Conservation (phyloP, 148 eudicot genomes). For the Arbutus unedo region DNA sequence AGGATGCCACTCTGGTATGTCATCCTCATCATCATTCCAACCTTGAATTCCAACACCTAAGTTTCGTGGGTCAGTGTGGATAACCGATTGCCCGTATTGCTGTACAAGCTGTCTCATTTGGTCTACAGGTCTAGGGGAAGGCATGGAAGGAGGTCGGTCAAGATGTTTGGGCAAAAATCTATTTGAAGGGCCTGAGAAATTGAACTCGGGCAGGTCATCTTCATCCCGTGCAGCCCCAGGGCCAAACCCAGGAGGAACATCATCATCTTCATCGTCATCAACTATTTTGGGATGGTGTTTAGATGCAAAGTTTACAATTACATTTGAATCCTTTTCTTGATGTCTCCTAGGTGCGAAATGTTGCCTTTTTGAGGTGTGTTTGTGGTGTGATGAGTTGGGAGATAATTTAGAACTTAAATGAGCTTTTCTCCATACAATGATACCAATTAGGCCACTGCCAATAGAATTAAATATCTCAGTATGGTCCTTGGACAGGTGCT, state of each 20-base stretch:
- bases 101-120: slow-evolving; percentile 66
- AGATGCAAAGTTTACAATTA: slow-evolving; percentile 33
- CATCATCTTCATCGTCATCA: slow-evolving; percentile 62
- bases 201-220: slow-evolving; percentile 90
- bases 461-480: slow-evolving; percentile 43
- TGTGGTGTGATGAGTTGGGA: slow-evolving; percentile 53
- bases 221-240: slow-evolving; percentile 64
- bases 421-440: slow-evolving; percentile 83
- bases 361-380: slow-evolving; percentile 47
- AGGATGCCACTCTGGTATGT: slow-evolving; percentile 90
- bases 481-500: slow-evolving; percentile 48
- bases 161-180: slow-evolving; percentile 17
- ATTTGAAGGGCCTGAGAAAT: slow-evolving; percentile 47
- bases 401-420: slow-evolving; percentile 51
- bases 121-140: slow-evolving; percentile 44
- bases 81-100: slow-evolving; percentile 70
- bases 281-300: slow-evolving; percentile 12
- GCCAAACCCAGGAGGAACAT: slow-evolving; percentile 86
- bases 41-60: slow-evolving; percentile 30
- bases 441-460: slow-evolving; percentile 82
- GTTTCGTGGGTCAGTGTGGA: background rate
- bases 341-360: slow-evolving; percentile 34
- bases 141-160: slow-evolving; percentile 17
- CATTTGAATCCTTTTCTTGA: slow-evolving; percentile 36
- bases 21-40: slow-evolving; percentile 88